Evolutionary conservation across 768 basidiomycete genomes (phyloP).

Genomic region (Tricholoma flavovirens): DNA sequence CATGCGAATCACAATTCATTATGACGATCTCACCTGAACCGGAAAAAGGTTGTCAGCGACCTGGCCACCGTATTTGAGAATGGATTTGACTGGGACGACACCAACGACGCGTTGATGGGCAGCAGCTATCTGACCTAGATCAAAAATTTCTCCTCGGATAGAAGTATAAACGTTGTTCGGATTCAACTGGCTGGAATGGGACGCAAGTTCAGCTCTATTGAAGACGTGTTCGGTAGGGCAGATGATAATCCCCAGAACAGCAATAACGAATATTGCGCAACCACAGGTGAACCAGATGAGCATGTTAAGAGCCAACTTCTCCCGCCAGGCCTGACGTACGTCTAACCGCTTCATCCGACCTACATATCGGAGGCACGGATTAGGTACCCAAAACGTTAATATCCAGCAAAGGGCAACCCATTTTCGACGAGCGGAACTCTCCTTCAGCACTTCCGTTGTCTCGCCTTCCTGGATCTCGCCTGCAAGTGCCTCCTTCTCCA

Average conservation of each 20-base stretch:
- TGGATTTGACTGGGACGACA: constrained; percentile 67
- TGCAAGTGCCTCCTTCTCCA: constrained; percentile 79
- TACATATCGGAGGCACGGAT: constrained; percentile 55
- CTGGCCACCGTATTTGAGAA: constrained; percentile 81
- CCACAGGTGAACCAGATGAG: constrained; percentile 93
- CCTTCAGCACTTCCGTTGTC: constrained; percentile 82
- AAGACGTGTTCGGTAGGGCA: constrained; percentile 95
- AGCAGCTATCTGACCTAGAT: constrained; percentile 61
- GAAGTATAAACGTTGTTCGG: constrained; percentile 76
- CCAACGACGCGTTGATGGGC: constrained; percentile 64
- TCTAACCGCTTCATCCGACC: constrained; percentile 95
- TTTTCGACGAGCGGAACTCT: constrained; percentile 69
- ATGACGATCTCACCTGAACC: constrained; percentile 61
- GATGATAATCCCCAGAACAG: constrained; percentile 78
- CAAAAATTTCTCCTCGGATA: constrained; percentile 94
- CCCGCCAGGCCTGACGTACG: constrained; percentile 93
- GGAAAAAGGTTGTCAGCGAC: constrained; percentile 81
- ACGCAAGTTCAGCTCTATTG: constrained; percentile 66
- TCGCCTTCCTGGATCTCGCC: constrained; percentile 86
- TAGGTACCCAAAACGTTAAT: constrained; percentile 90
- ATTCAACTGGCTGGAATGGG: constrained; percentile 55
- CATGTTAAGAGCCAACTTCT: constrained; percentile 91
- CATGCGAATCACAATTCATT: background rate
- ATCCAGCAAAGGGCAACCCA: constrained; percentile 90
- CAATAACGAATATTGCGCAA: constrained; percentile 91